Evolutionary conservation across 2,329 filamentous ascomycete genomes (phyloP).

Genomic region (Diaporthe longicolla): DNA sequence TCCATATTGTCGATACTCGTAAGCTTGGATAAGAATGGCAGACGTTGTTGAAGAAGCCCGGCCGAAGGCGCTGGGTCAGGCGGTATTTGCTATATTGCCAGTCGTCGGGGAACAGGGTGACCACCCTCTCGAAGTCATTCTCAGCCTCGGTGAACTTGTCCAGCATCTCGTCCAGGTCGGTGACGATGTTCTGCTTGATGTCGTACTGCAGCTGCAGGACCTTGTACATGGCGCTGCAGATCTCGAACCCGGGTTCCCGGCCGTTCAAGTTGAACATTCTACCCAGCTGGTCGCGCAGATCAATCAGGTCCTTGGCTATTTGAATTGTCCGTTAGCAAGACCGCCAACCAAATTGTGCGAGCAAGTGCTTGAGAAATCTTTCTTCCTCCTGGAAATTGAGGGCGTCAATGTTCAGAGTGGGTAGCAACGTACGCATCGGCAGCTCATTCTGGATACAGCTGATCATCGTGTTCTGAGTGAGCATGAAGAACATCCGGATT

Average conservation of each 20-base stretch:
- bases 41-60: conserved; percentile 56
- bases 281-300: conserved; percentile 60
- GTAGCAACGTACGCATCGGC: conserved; percentile 55
- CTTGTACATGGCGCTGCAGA: conserved; percentile 61
- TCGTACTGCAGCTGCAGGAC: conserved; percentile 63
- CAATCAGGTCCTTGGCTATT: conserved; percentile 57
- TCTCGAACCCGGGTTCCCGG: conserved; percentile 57
- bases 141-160: conserved; percentile 57
- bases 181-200: conserved; percentile 56
- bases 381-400: too few relatives aligned
- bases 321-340: neutral
- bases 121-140: conserved; percentile 57
- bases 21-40: conserved; percentile 64
- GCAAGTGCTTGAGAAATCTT: too few relatives aligned
- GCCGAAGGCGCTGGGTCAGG: conserved; percentile 54
- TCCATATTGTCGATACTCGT: conserved; percentile 63
- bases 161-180: conserved; percentile 58
- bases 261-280: conserved; percentile 50
- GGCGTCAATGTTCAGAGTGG: neutral
- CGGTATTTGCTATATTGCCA: conserved; percentile 60
- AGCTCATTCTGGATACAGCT: conserved; percentile 65
- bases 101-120: conserved; percentile 54
- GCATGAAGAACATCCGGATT: conserved; percentile 67
- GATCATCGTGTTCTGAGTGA: conserved; percentile 65
- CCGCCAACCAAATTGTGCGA: neutral